A percentile compares a stretch with the other conserved stretches of the same genome.
These are phyloP conservation scores for Xylaria bambusicola DNA, from an alignment of 495 filamentous ascomycete species.

Conservation along the genomic window DNA sequence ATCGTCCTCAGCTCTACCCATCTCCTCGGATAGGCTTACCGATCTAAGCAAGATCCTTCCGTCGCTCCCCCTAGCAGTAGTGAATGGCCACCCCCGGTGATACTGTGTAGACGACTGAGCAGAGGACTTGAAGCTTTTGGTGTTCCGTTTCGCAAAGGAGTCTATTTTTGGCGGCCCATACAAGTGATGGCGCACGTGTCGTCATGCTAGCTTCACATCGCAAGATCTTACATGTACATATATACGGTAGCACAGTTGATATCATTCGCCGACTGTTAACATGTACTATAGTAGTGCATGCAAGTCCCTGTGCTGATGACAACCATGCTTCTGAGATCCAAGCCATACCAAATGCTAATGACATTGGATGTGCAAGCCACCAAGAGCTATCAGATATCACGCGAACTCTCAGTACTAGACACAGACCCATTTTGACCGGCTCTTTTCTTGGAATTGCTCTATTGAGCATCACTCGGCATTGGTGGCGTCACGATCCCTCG, in stretches of 20 bases:
- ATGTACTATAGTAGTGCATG: conserved; percentile 12
- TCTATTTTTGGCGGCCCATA: background rate
- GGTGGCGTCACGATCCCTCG: background rate
- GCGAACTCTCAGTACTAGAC: background rate
- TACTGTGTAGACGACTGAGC: background rate
- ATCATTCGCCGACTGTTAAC: background rate
- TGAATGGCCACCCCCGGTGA: too few species aligned
- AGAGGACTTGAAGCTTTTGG: background rate
- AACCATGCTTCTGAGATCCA: background rate
- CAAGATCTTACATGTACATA: too few species aligned
- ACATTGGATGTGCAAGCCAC: conserved; percentile 9
- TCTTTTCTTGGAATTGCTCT: too few species aligned
- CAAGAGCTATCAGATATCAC: conserved; percentile 8
- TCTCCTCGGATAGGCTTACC: background rate
- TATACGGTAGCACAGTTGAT: background rate
- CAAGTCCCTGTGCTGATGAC: background rate
- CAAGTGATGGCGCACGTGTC: background rate
- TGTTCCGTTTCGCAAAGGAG: background rate
- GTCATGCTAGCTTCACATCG: background rate
- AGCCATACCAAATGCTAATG: conserved; percentile 1
- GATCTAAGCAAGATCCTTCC: background rate
- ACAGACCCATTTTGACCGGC: background rate
- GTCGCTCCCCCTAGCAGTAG: too few species aligned
- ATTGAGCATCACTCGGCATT: background rate
- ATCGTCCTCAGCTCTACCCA: background rate